These are phyloP conservation scores for Alternaria sp. DNA, from an alignment of 2,329 filamentous ascomycete genomes.

Conservation along the genomic window DNA sequence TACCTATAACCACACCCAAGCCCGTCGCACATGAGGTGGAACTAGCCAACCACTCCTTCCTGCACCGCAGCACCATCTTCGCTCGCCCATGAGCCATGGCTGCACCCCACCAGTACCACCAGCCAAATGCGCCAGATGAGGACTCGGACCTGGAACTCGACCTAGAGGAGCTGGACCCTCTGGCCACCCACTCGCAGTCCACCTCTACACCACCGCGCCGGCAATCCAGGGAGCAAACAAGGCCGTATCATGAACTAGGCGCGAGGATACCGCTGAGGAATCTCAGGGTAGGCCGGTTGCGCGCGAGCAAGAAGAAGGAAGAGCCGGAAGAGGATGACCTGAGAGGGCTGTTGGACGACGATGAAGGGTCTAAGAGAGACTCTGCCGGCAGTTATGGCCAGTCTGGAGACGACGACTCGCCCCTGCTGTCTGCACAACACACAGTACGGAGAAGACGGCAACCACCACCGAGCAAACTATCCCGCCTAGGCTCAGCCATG, in stretches of 20 bases:
- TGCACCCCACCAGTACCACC: slow-evolving; percentile 56
- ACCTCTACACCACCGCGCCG: slow-evolving; percentile 37
- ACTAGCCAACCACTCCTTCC: slow-evolving; percentile 9
- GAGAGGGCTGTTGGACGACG: slow-evolving; percentile 71
- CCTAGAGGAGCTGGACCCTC: slow-evolving; percentile 79
- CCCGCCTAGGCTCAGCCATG: slow-evolving; percentile 61
- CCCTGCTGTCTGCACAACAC: slow-evolving; percentile 66
- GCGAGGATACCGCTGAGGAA: slow-evolving; percentile 74
- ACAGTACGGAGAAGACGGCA: slow-evolving; percentile 31
- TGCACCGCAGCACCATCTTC: slow-evolving; percentile 13
- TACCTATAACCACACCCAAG: slow-evolving; percentile 8
- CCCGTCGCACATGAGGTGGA: slow-evolving; percentile 21
- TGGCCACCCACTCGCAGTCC: slow-evolving; percentile 35
- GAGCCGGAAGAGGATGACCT: slow-evolving; percentile 71
- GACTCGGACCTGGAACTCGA: slow-evolving; percentile 82
- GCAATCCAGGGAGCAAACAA: slow-evolving; percentile 41
- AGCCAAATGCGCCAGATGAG: slow-evolving; percentile 68
- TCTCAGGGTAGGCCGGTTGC: slow-evolving; percentile 59
- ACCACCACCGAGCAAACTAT: slow-evolving; percentile 48
- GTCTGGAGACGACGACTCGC: slow-evolving; percentile 72
- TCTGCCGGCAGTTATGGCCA: slow-evolving; percentile 67
- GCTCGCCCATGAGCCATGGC: slow-evolving; percentile 55
- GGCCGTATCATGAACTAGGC: slow-evolving; percentile 52
- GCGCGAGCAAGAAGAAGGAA: slow-evolving; percentile 51
- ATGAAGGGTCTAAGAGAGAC: slow-evolving; percentile 62